phyloP scores from a whole-genome alignment of 1,284 basidiomycete species.

The Grifola frondosa region DNA sequence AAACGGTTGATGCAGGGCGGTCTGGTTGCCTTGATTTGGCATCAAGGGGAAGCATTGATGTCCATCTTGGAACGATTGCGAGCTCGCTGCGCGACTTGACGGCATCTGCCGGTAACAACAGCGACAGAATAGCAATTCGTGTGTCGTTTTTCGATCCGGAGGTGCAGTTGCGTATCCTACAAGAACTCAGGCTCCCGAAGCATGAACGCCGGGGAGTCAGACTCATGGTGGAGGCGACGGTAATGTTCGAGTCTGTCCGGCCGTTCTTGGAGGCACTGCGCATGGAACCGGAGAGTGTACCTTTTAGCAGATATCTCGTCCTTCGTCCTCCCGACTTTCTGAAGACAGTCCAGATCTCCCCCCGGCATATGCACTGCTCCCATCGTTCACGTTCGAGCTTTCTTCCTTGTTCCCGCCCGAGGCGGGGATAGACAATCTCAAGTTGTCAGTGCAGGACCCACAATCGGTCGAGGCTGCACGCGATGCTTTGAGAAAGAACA shows the following conservation, averaged over 20 bases:
- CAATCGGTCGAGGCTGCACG: constrained; percentile 39
- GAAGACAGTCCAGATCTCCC: constrained; percentile 10
- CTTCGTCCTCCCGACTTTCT: constrained; percentile 21
- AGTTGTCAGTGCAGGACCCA: constrained; percentile 18
- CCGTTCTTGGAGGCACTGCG: constrained; percentile 33
- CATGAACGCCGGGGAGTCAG: constrained; percentile 28
- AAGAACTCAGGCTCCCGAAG: constrained; percentile 19
- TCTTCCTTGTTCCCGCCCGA: constrained; percentile 33
- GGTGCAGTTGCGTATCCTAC: constrained; percentile 28
- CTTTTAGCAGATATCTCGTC: constrained; percentile 36
- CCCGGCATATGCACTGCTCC: constrained; percentile 28
- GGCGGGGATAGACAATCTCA: constrained; percentile 15
- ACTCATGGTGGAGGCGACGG: constrained; percentile 28
- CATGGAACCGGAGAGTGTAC: constrained; percentile 29
- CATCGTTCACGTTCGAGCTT: constrained; percentile 27
- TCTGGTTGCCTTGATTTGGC: constrained; percentile 29
- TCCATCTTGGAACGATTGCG: constrained; percentile 28
- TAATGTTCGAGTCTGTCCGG: constrained; percentile 32
- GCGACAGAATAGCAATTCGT: constrained; percentile 21
- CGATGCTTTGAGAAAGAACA: constrained; percentile 40
- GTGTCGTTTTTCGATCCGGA: constrained; percentile 32
- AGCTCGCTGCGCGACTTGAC: constrained; percentile 25
- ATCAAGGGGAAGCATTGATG: constrained; percentile 30
- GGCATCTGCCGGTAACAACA: constrained; percentile 21
- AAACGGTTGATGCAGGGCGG: constrained; percentile 30